Conservation (phyloP, 202 grass and related monocot genomes). For the Digitaria exilis region DNA sequence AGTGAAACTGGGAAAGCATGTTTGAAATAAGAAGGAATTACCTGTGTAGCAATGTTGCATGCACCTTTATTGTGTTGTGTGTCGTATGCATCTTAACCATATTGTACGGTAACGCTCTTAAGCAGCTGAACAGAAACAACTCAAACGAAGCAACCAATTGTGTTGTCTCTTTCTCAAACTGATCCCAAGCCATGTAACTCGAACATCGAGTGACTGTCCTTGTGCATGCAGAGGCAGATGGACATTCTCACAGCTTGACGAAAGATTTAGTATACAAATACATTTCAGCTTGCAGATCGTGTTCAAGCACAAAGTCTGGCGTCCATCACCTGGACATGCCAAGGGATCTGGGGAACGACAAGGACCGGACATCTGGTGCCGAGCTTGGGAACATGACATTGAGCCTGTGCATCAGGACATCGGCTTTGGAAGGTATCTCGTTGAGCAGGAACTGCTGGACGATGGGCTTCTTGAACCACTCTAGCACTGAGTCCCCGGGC, state of each 20-base stretch:
- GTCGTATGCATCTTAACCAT: no score
- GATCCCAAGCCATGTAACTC: neutral
- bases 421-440: constrained; percentile 89
- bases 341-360: constrained; percentile 64
- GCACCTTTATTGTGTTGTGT: no score
- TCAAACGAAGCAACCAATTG: neutral
- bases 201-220: no score
- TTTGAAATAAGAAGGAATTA: neutral
- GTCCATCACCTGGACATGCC: constrained; percentile 56
- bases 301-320: neutral
- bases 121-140: no score
- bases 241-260: neutral
- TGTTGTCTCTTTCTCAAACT: neutral
- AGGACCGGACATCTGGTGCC: constrained; percentile 63
- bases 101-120: no score
- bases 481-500: constrained; percentile 66
- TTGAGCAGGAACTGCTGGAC: constrained; percentile 97
- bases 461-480: constrained; percentile 97
- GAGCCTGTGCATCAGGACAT: constrained; percentile 94
- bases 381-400: constrained; percentile 93
- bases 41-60: no score
- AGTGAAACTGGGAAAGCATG: neutral
- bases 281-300: constrained; percentile 16
- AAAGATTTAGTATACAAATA: constrained; percentile 35
- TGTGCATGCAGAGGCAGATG: constrained; percentile 10